Base-by-base conservation (phyloP, 345 rosid genomes). In the Hirschfeldia incana region DNA sequence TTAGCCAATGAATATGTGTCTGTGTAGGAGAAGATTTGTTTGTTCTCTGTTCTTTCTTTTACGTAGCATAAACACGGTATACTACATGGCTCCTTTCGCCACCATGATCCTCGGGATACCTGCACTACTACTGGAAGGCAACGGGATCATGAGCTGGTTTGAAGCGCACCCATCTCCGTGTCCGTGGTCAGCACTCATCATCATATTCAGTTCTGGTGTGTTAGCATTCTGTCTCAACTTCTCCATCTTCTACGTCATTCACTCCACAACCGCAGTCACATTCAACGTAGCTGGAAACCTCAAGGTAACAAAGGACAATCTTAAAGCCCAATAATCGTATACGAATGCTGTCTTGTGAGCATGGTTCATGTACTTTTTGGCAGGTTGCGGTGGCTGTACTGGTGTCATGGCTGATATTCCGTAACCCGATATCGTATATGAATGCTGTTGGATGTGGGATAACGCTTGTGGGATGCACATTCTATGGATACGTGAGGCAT, bases 231-330 rank as follows among this genome's bases (percentile, higher is more conserved):
- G 97, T 80, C 97, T 95, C 49, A 95, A 95, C 88, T 95, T 95
- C 84, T 95, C 99, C 78, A 95, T 95, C 74, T 95, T 95, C 78
- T 95, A 95, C 2, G 99, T 95, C 73, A 95, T 95, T 73, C 99
- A 95, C 86, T 95, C 99, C 13, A 95, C 99, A 68, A 95, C 99
- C 15, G 99, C 99, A 10, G 99, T 95, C 74, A 95, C 99, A 26
- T 95, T 95, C 82, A 95, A 95, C 11, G 99, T 95, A 69, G 99
- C 99, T 16, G 99, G 99, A 78, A 95, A 95, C 83, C 97, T 95
- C 26, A 95, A 95, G 99, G 99, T 93, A 85, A 87, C 87, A 85
- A 84, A 85, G 15, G 66, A 86, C 60, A 42, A 53, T 16, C 59
- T 16, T 53, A 15, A 51, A 51, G 13, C 57, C 16, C 17, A 49